Conservation (phyloP, 805 yeast genomes). For the Henningerozyma blattae region DNA sequence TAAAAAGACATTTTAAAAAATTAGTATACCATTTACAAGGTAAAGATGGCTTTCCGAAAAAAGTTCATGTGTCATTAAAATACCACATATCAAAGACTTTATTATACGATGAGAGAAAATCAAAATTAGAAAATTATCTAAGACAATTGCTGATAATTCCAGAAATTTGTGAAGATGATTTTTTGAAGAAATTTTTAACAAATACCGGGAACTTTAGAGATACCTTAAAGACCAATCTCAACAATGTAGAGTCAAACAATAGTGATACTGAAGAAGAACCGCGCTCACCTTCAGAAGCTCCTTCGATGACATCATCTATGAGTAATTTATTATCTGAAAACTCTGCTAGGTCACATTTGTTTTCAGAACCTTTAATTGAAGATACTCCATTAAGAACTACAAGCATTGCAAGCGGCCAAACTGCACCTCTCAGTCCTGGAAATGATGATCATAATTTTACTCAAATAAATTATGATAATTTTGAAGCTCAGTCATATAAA, state of each 20-base stretch:
- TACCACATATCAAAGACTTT: slow-evolving; percentile 44
- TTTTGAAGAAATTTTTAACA: slow-evolving; percentile 67
- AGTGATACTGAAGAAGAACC: not conserved
- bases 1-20: slow-evolving; percentile 38
- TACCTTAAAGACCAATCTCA: slow-evolving; percentile 8
- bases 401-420: too few species aligned
- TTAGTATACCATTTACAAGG: slow-evolving; percentile 40
- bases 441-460: not conserved
- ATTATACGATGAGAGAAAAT: slow-evolving; percentile 51
- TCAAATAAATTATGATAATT: not conserved
- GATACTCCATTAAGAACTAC: too few species aligned
- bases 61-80: slow-evolving; percentile 53
- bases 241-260: not conserved
- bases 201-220: slow-evolving; percentile 5
- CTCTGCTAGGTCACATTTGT: not conserved
- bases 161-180: slow-evolving; percentile 60
- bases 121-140: slow-evolving; percentile 51
- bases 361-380: not conserved
- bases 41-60: slow-evolving; percentile 28
- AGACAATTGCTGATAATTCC: slow-evolving; percentile 45
- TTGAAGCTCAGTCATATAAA: not conserved
- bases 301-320: not conserved
- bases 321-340: not conserved
- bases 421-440: too few species aligned
- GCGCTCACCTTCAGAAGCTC: not conserved